A percentile compares a stretch with the other conserved stretches of the same genome.
Conservation (phyloP, 768 basidiomycete genomes). For the Lactarius sp. region DNA sequence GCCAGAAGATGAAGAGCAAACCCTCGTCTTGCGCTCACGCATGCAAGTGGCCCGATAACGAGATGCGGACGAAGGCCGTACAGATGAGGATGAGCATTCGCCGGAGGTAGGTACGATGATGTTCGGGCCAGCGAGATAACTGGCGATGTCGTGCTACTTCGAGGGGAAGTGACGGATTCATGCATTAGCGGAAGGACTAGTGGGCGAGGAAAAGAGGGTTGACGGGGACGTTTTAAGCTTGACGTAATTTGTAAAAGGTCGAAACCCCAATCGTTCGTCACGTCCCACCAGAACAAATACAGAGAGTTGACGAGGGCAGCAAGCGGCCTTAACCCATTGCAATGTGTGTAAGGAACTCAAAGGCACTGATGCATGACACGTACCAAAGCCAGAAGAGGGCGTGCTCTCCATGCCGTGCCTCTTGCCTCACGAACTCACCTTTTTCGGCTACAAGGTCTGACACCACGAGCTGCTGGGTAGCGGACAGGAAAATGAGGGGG, state of each 20-base stretch:
- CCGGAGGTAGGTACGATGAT: slow-evolving; percentile 2
- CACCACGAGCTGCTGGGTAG: slow-evolving; percentile 73
- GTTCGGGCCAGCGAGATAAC: background rate
- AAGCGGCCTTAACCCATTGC: slow-evolving; percentile 54
- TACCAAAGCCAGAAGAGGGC: slow-evolving; percentile 83
- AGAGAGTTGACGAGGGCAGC: slow-evolving; percentile 83
- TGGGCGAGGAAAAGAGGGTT: slow-evolving; percentile 37
- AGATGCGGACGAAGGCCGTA: slow-evolving; percentile 78
- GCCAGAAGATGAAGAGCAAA: slow-evolving; percentile 69
- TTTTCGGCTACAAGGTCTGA: slow-evolving; percentile 49
- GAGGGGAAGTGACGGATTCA: slow-evolving; percentile 26
- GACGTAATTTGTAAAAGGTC: slow-evolving; percentile 49
- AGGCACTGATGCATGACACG: background rate
- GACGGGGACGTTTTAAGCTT: slow-evolving; percentile 25
- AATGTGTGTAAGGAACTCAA: background rate
- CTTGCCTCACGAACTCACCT: slow-evolving; percentile 38
- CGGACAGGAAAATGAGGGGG: slow-evolving; percentile 92
- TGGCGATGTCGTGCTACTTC: background rate
- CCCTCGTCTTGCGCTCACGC: slow-evolving; percentile 67
- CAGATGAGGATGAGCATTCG: slow-evolving; percentile 19
- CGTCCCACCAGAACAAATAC: slow-evolving; percentile 99
- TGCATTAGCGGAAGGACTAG: slow-evolving; percentile 46
- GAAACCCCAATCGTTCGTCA: slow-evolving; percentile 97
- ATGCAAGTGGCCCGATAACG: slow-evolving; percentile 78
- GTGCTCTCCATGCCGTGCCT: slow-evolving; percentile 71